Evolutionary conservation across 106 monocot species (phyloP).

Genomic region (Alisma plantagoaquatica): DNA sequence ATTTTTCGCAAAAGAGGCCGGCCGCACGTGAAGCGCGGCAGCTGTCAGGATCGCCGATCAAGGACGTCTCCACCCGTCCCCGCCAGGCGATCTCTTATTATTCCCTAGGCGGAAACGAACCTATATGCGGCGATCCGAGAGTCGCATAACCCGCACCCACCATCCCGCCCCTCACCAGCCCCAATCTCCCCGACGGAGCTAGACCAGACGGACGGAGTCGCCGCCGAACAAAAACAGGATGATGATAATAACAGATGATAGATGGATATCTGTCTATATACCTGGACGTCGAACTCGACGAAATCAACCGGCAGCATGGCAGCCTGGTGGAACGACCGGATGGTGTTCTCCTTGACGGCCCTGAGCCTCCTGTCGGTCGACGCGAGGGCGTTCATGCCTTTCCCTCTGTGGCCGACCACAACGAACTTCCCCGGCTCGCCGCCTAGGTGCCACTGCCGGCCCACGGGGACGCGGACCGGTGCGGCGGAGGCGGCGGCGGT

Average conservation of each 20-base stretch:
- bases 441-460: not conserved
- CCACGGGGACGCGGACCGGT: not conserved
- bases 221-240: not conserved
- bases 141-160: too few species aligned
- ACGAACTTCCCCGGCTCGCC: slow-evolving; percentile 21
- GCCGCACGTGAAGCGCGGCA: not conserved
- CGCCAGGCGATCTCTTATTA: too few species aligned
- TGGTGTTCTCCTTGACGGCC: slow-evolving; percentile 67
- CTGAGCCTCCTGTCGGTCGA: slow-evolving; percentile 50
- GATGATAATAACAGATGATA: not conserved
- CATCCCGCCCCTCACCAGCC: not conserved
- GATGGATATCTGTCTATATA: slow-evolving; percentile 3
- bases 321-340: slow-evolving; percentile 57
- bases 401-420: slow-evolving; percentile 75
- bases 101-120: not conserved
- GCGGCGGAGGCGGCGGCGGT: not conserved
- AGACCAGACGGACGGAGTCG: not conserved
- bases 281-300: slow-evolving; percentile 92
- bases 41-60: too few species aligned
- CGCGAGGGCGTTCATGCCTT: slow-evolving; percentile 73
- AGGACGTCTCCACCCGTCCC: too few species aligned
- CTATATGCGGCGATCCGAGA: not conserved
- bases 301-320: slow-evolving; percentile 53
- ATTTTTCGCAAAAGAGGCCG: too few species aligned
- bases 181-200: not conserved